These are phyloP conservation scores for Durotheca rogersii DNA, from an alignment of 495 filamentous ascomycete species.

Conservation along the genomic window DNA sequence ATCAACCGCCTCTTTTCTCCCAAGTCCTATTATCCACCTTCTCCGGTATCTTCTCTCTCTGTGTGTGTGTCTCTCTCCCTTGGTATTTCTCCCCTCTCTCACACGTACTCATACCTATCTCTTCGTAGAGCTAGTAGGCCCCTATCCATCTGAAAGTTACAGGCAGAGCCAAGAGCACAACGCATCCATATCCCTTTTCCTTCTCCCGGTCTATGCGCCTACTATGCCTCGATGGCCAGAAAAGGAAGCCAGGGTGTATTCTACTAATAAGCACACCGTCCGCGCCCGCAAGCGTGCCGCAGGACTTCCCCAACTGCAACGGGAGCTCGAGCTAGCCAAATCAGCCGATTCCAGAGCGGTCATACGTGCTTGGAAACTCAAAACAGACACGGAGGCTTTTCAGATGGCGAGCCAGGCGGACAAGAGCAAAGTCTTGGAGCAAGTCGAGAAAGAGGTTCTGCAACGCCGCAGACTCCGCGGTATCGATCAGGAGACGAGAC, in stretches of 20 bases:
- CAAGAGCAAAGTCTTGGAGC: not conserved
- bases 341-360: constrained; percentile 4
- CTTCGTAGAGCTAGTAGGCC: too few species aligned
- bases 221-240: not conserved
- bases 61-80: too few species aligned
- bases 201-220: too few species aligned
- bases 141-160: too few species aligned
- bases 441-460: not conserved
- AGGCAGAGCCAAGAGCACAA: too few species aligned
- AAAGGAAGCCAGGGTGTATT: constrained; percentile 4
- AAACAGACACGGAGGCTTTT: constrained; percentile 1
- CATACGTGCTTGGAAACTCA: not conserved
- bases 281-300: not conserved
- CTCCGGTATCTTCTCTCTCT: too few species aligned
- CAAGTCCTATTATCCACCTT: too few species aligned
- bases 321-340: constrained; percentile 2
- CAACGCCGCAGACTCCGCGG: constrained; percentile 5
- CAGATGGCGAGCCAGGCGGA: not conserved
- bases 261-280: constrained; percentile 2
- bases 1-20: too few species aligned
- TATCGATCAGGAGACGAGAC: constrained; percentile 2
- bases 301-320: not conserved
- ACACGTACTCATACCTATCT: too few species aligned
- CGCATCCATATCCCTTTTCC: too few species aligned
- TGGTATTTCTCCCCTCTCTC: too few species aligned